Evolutionary conservation across 2,329 filamentous ascomycete genomes (phyloP).

Genomic region (Plenodomus tracheiphilus): DNA sequence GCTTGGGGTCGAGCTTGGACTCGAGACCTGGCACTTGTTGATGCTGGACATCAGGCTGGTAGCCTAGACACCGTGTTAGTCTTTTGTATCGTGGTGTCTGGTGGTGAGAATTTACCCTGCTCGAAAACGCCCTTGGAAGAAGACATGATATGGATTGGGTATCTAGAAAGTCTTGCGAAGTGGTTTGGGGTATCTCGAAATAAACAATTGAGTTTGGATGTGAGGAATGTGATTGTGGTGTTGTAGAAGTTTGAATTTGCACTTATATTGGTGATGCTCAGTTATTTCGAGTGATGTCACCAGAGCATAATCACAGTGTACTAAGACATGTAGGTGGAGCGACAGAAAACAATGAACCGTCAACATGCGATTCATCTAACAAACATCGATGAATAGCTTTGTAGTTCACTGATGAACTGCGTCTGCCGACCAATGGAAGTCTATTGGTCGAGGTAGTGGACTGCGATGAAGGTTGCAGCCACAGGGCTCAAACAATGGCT

Average conservation of each 20-base stretch:
- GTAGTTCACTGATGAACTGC: neutral
- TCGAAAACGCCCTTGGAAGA: constrained; percentile 43
- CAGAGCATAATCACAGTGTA: constrained; percentile 17
- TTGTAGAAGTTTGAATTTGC: neutral
- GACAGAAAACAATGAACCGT: neutral
- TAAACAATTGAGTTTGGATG: neutral
- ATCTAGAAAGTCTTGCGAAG: neutral
- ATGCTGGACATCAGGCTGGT: constrained; percentile 54
- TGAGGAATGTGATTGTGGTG: neutral
- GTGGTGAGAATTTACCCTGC: constrained; percentile 25
- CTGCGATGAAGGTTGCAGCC: neutral
- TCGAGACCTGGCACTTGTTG: constrained; percentile 59
- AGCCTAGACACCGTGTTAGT: constrained; percentile 40
- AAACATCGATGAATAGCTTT: neutral
- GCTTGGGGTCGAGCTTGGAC: constrained; percentile 60
- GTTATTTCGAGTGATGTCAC: constrained; percentile 12
- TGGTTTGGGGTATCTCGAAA: neutral
- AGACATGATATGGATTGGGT: constrained; percentile 51
- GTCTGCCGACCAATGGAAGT: no score
- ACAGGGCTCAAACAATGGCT: constrained; percentile 4
- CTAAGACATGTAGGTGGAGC: constrained; percentile 19
- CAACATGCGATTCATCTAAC: neutral
- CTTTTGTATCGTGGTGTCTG: neutral
- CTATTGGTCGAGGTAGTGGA: no score
- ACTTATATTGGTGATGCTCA: constrained; percentile 17